Evolutionary conservation across 2,329 filamentous ascomycete species (phyloP).

Genomic region (Hymenoscyphus albidus): DNA sequence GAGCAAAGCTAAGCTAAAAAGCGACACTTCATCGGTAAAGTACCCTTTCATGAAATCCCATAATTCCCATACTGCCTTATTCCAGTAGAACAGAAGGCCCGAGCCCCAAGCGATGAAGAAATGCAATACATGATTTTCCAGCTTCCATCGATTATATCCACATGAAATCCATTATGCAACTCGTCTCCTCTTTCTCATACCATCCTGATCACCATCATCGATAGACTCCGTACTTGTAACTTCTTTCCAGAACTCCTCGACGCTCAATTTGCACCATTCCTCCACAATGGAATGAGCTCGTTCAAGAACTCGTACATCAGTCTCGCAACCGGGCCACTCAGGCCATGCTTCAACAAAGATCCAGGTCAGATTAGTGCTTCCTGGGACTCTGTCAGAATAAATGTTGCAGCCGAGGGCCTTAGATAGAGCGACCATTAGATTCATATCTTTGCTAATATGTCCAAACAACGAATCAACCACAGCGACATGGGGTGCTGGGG

Average conservation of each 20-base stretch:
- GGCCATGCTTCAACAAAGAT: slow-evolving; percentile 3
- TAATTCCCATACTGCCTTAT: too few species aligned
- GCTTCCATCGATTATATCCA: too few species aligned
- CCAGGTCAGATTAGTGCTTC: neutral
- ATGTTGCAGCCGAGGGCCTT: neutral
- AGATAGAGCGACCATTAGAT: neutral
- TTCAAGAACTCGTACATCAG: neutral
- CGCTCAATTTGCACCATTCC: neutral
- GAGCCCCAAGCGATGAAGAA: too few species aligned
- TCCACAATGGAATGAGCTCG: neutral
- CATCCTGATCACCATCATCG: neutral
- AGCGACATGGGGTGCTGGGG: neutral
- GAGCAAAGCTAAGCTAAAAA: too few species aligned
- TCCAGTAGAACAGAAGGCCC: too few species aligned
- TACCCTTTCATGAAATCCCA: too few species aligned
- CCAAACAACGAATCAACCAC: neutral
- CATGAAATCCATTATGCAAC: neutral
- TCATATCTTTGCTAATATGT: neutral
- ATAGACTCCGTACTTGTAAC: neutral
- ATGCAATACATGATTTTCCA: too few species aligned
- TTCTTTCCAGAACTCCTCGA: neutral
- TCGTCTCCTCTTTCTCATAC: neutral
- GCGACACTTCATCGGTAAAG: too few species aligned
- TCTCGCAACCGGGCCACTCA: neutral
- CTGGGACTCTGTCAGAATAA: neutral